phyloP scores from a whole-genome alignment of 495 filamentous ascomycete genomes.

The Lineolata rhizophorae region DNA sequence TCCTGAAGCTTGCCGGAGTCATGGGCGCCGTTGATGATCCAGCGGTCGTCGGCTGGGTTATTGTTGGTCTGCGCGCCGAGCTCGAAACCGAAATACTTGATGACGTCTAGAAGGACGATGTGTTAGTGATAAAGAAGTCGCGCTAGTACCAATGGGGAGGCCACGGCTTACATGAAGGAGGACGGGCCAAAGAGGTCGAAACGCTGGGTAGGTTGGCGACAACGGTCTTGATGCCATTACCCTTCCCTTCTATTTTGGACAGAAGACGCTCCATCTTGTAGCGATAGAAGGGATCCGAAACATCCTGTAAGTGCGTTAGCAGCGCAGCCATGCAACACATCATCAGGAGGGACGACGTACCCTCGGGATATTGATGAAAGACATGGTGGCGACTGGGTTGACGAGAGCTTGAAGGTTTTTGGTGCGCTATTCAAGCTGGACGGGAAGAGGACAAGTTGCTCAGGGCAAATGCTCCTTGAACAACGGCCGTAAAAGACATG shows the following conservation, averaged over 20 bases:
- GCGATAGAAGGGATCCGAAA: constrained; percentile 96
- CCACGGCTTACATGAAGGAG: constrained; percentile 40
- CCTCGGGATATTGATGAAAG: constrained; percentile 91
- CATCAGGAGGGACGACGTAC: constrained; percentile 7
- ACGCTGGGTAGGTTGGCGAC: constrained; percentile 95
- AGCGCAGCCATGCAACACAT: constrained; percentile 2
- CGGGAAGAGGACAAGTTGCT: constrained; percentile 6
- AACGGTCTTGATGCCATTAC: constrained; percentile 93
- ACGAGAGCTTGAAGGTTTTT: constrained; percentile 8
- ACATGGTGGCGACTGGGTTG: constrained; percentile 41
- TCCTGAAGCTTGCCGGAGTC: constrained; percentile 92
- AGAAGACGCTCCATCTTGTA: constrained; percentile 99
- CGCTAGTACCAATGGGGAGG: not conserved
- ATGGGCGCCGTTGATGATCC: constrained; percentile 99
- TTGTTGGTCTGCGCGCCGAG: constrained; percentile 95
- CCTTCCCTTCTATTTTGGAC: constrained; percentile 99
- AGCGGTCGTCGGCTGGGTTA: constrained; percentile 90
- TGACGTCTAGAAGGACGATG: constrained; percentile 36
- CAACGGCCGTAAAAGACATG: constrained; percentile 18
- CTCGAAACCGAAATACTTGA: constrained; percentile 99
- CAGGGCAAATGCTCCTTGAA: too few species aligned
- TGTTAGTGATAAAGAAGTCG: constrained; percentile 2
- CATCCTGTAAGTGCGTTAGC: constrained; percentile 32
- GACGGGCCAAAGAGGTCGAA: constrained; percentile 75
- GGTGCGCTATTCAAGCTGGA: constrained; percentile 6